A percentile compares a stretch with the other conserved stretches of the same genome.
These are phyloP conservation scores for Chromera velia DNA, from an alignment of 73 alveolate genomes.

Conservation along the genomic window DNA sequence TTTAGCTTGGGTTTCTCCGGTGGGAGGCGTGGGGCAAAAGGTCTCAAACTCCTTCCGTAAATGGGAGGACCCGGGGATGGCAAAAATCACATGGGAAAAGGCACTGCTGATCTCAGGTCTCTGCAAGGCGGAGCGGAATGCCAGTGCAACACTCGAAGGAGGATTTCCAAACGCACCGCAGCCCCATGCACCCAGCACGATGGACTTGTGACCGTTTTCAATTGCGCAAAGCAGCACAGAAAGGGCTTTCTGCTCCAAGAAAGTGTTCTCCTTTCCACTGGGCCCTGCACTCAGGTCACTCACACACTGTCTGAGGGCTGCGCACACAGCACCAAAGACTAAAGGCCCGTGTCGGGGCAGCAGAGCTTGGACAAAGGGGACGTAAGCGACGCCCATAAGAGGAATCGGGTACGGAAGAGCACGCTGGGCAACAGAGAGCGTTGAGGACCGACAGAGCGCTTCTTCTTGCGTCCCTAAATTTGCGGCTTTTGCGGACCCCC, in stretches of 20 bases:
- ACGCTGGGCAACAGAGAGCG: neutral
- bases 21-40: no score
- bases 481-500: neutral
- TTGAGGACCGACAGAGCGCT: slow-evolving; percentile 1
- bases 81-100: slow-evolving; percentile 2
- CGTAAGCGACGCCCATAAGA: neutral
- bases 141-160: neutral
- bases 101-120: neutral
- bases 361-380: slow-evolving; percentile 2
- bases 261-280: neutral
- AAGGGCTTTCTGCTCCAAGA: slow-evolving; percentile 1
- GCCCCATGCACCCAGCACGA: slow-evolving; percentile 19
- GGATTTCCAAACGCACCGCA: slow-evolving; percentile 16
- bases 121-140: neutral
- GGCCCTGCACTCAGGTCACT: neutral
- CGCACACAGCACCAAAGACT: neutral
- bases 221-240: neutral
- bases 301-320: slow-evolving; percentile 7
- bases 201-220: neutral
- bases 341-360: neutral
- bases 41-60: no score
- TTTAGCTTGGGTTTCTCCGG: no score
- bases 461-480: slow-evolving; percentile 6
- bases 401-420: slow-evolving; percentile 1
- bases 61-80: no score